A percentile compares a stretch with the other conserved stretches of the same genome.
phyloP scores from a whole-genome alignment of 495 filamentous ascomycete genomes.

The Neurospora hispaniola region DNA sequence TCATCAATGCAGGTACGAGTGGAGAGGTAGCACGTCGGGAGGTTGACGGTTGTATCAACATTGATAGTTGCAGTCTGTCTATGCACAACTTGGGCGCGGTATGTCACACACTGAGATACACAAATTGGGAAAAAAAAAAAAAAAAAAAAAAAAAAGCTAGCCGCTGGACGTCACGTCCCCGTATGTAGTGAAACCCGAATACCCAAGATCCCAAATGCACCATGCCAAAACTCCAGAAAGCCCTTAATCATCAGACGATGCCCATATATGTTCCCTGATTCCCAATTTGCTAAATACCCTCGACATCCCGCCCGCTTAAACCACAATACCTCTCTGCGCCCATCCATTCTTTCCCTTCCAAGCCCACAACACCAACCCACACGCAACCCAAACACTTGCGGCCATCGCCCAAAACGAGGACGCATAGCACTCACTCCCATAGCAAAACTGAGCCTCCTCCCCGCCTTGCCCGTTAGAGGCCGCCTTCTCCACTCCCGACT shows the following conservation, averaged over 20 bases:
- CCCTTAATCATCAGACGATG: background rate
- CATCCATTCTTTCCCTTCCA: constrained; percentile 74
- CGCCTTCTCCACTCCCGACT: constrained; percentile 41
- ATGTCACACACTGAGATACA: background rate
- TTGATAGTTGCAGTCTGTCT: background rate
- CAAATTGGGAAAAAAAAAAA: background rate
- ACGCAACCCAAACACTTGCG: constrained; percentile 64
- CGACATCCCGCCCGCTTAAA: constrained; percentile 22
- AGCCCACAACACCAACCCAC: constrained; percentile 60
- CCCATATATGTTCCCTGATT: background rate
- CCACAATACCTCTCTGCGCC: constrained; percentile 66
- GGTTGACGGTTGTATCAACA: background rate
- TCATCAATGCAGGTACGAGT: too few species aligned
- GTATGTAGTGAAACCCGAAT: background rate
- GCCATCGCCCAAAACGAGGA: constrained; percentile 72
- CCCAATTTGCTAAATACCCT: background rate
- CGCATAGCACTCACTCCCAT: constrained; percentile 71
- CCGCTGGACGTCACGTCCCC: background rate
- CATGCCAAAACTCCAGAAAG: background rate
- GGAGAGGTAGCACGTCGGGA: background rate
- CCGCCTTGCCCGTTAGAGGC: constrained; percentile 16
- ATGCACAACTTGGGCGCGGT: background rate
- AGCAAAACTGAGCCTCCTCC: constrained; percentile 46
- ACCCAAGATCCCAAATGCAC: background rate
- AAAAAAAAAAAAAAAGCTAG: background rate